Base-by-base conservation (phyloP, 345 rosid species). In the Angophora floribunda region DNA sequence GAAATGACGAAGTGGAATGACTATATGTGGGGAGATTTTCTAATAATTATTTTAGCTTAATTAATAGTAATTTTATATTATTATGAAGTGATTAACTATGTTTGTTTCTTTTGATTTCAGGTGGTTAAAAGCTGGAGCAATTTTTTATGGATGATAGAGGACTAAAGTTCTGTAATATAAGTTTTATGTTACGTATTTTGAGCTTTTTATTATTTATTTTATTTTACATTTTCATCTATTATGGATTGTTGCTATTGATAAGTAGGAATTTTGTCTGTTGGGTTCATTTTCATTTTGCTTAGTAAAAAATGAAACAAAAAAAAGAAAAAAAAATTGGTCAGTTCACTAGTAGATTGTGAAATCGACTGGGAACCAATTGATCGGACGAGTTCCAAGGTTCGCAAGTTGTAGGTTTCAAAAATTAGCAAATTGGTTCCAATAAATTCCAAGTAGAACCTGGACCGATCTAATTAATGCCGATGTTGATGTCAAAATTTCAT, bases 351-450 rank as follows among this genome's bases (percentile, higher is more conserved):
- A 61, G 28, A 61, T 13, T 28, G 4, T 61, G 6, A 7, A 61
- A 11, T 3, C 32, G 28, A 28, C 14, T 12, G 30, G 28, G 14
- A 61, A 61, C 5, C 0, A 30, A 61, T 0, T 61, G 15, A 61
- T 15, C 26, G 13, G 7, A 28, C 6, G 26, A 15, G 7, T 61
- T 5, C 30, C 6, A 61, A 28, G 67, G 67, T 61, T 11, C 1
- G 7, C 11, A 28, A 4, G 16, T 61, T 61, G 0, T 0, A 0
- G 0, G 10, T 61, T 61, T 0, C 2, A 61, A 61, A 61, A 61
- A 11, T 0, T 12, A 3, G 13, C 30, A 1, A 61, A 5, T 1
- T 0, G 4, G 7, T 28, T 61, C 4, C 16, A 61, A 28, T 61
- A 50, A 3, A 11, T 50, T 50, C 51, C 4, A 50, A 4, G 51